phyloP scores from a whole-genome alignment of 495 filamentous ascomycete genomes.

The Xylaria scruposa region DNA sequence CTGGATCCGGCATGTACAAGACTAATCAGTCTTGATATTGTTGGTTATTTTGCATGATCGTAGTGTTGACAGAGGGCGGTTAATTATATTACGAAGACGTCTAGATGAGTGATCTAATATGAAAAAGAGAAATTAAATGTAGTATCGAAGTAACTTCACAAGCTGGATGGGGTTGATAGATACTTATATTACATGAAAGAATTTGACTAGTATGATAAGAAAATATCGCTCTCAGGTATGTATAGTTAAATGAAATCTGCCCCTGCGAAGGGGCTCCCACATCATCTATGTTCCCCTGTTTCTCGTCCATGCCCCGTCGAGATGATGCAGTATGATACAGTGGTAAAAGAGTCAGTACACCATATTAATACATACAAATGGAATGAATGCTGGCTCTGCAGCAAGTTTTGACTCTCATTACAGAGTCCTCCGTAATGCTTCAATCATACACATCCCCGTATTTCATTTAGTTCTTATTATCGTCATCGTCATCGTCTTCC shows the following conservation, averaged over 20 bases:
- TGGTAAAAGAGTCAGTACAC: background rate
- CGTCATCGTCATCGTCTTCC: constrained; percentile 37
- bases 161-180: background rate
- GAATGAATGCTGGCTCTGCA: constrained; percentile 14
- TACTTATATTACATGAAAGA: background rate
- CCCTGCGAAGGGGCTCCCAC: constrained; percentile 1
- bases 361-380: constrained; percentile 18
- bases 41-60: background rate
- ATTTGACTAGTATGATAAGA: background rate
- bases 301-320: constrained; percentile 2
- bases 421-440: background rate
- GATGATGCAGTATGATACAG: constrained; percentile 15
- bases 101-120: background rate
- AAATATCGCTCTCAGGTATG: background rate
- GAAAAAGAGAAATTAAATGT: background rate
- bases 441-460: background rate
- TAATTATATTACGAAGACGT: background rate
- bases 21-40: background rate
- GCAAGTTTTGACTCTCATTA: background rate
- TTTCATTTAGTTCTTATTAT: constrained; percentile 24
- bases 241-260: background rate
- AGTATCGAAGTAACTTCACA: background rate
- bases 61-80: background rate
- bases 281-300: background rate
- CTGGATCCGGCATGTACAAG: background rate